These are phyloP conservation scores for Chlorella ohadii DNA, from an alignment of 139 green algal species.

Conservation along the genomic window DNA sequence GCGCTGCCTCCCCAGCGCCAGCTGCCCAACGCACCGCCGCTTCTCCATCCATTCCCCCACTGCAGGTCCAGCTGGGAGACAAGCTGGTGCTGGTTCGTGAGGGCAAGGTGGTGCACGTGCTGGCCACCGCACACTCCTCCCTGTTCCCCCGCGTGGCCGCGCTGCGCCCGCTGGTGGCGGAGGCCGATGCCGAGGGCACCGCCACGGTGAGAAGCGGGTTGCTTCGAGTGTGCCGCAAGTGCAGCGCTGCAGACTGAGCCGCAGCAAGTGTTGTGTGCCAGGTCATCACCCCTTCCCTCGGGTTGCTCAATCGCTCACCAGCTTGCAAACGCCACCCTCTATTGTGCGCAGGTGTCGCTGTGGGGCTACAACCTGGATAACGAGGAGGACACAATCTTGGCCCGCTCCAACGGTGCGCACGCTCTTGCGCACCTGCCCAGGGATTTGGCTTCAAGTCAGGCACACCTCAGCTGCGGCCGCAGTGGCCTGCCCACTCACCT, in stretches of 20 bases:
- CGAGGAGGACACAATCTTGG: slow-evolving; percentile 40
- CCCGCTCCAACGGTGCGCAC: slow-evolving; percentile 41
- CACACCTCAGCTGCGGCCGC: no score
- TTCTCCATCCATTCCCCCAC: not conserved
- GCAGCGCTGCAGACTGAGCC: no score
- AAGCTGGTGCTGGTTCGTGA: slow-evolving; percentile 55
- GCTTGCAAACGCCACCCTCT: no score
- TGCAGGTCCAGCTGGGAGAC: slow-evolving; percentile 64
- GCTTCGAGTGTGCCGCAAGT: not conserved
- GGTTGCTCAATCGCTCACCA: no score
- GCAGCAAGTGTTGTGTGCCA: no score
- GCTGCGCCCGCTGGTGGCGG: slow-evolving; percentile 41
- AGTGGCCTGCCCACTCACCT: no score
- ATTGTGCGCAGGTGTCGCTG: slow-evolving; percentile 37
- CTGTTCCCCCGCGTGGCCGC: slow-evolving; percentile 52
- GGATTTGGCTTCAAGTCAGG: no score
- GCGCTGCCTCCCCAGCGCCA: no score
- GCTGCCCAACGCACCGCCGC: no score
- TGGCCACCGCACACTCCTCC: slow-evolving; percentile 29
- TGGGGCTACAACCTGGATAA: slow-evolving; percentile 50
- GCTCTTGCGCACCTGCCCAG: no score
- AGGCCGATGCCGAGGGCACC: not conserved
- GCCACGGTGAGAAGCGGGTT: not conserved
- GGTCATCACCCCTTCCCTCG: no score
- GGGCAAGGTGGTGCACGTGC: slow-evolving; percentile 52